Base-by-base conservation (phyloP, 257 asterid species). In the Phtheirospermum japonicum region DNA sequence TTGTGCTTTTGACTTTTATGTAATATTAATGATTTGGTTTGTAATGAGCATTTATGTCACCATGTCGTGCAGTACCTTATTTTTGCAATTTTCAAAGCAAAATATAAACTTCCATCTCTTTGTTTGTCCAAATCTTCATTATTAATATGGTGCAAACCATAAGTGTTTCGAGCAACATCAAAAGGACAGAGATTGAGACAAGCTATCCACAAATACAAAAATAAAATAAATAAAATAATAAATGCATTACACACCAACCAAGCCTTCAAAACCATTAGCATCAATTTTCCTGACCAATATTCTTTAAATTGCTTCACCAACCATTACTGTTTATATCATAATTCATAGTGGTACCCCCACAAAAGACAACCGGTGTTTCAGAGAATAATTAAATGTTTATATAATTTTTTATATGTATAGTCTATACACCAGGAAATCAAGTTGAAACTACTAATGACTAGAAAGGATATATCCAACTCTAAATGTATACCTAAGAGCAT, bases 1-100 rank as follows among this genome's bases (percentile, higher is more conserved):
- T 76, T 52, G 17, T 60, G 65, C 42, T 78, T 36, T 63, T 42
- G 57, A 10, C 9, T 34, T 59, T 63, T 64, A 66, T 39, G 28
- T 64, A 17, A 30, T 67, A 57, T 49, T 59, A 43, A 56, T 64
- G 62, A 63, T 55, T 49, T 69, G 46, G 37, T 57, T 49, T 30
- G 36, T 67, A 56, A 18, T 52, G 71, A 49, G 37, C 12, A 37
- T 31, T 40, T 17, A 33, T 42, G 26, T 5, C 39, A 30, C 46
- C 28, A n/a, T n/a, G n/a, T n/a, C n/a, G n/a, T n/a, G n/a, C n/a
- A 31, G 26, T 49, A 57, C 7, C 5, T 8, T 33, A 23, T 33
- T 31, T 37, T 10, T 20, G 32, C 4, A 33, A 32, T 5, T 57
- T 30, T 46, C 65, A 59, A 50, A 5, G 26, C 48, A 61, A 36